Evolutionary conservation across 2,329 filamentous ascomycete species (phyloP).

Genomic region (Trichoderma koningiopsis): DNA sequence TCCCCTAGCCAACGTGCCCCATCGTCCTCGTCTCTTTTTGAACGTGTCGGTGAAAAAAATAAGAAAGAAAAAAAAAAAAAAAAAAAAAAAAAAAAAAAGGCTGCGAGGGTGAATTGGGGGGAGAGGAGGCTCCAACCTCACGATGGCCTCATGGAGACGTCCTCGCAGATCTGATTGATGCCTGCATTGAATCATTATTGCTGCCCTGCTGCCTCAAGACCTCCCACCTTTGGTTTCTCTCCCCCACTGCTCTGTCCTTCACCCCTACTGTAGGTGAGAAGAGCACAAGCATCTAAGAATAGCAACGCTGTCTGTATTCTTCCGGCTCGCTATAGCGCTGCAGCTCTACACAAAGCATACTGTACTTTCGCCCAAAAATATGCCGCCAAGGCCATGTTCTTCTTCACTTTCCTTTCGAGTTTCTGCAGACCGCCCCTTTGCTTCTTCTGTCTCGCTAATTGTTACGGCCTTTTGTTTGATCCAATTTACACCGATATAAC

Average conservation of each 20-base stretch:
- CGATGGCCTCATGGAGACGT: slow-evolving; percentile 21
- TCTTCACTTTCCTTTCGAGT: not conserved
- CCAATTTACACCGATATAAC: not conserved
- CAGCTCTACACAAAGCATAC: not conserved
- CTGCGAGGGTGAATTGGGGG: not conserved
- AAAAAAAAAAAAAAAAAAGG: not conserved
- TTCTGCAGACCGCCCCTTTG: slow-evolving; percentile 25
- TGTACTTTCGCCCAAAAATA: not conserved
- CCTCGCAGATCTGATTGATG: not conserved
- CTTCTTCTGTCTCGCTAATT: not conserved
- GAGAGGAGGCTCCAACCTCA: slow-evolving; percentile 7
- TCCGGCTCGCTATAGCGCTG: not conserved
- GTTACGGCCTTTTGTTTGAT: not conserved
- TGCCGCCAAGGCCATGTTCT: not conserved
- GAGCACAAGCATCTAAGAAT: slow-evolving; percentile 10
- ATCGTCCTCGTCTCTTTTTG: slow-evolving; percentile 3
- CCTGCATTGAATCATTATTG: not conserved
- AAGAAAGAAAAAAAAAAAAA: too few relatives aligned
- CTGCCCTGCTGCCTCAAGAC: not conserved
- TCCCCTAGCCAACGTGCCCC: slow-evolving; percentile 4
- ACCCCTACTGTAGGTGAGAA: not conserved
- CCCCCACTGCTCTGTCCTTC: slow-evolving; percentile 3
- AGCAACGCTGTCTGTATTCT: not conserved
- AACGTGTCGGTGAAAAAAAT: slow-evolving; percentile 20
- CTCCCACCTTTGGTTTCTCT: not conserved